Evolutionary conservation across 257 asterid genomes (phyloP), one percentile per base, ranked within the genome.

Genomic region (Anisodus acutangulus): DNA sequence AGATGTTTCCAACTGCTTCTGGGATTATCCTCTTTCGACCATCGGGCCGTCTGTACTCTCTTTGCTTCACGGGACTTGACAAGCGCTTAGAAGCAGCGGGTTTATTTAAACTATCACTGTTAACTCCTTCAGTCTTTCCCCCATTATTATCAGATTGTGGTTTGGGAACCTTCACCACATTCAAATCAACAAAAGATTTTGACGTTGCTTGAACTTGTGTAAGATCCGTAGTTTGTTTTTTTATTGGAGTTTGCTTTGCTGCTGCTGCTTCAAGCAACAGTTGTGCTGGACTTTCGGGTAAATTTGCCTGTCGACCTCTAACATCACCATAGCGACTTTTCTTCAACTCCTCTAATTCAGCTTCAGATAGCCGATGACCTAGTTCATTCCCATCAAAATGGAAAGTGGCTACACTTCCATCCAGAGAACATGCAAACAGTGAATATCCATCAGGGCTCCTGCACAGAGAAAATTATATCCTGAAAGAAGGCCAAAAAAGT

Each of bases 371-470:
- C 87, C 90, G 90, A 26, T 88, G 84, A 37, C 99, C 99, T 9
- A 97, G 91, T 88, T 97, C 99, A 62, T 86, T 92, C 63, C 64
- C 91, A 80, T 93, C 98, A 87, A 96, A 96, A 87, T 91, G 92
- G 83, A 93, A 96, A 80, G 97, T 92, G 76, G 97, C 98, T 74
- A 90, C 95, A 39, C 98, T 91, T 71, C 99, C 99, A 83, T 97
- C 99, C 91, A 95, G 88, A 80, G 99, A 97, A 83, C 99, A 97
- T 58, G 99, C 98, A 85, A 97, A 93, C 58, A 97, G 85, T 17
- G 99, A 92, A 88, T 95, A 97, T 26, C 99, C 99, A 88, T 97
- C 98, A 70, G 99, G 99, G 88, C 98, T 95, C 99, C 99, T 96
- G 93, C 88, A 90, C 12, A 80, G 74, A 62, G 80, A 84, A 84